Evolutionary conservation across 768 basidiomycete species (phyloP), one percentile per base, ranked within the genome.

Genomic region (Strobilomyces echinocephalus): DNA sequence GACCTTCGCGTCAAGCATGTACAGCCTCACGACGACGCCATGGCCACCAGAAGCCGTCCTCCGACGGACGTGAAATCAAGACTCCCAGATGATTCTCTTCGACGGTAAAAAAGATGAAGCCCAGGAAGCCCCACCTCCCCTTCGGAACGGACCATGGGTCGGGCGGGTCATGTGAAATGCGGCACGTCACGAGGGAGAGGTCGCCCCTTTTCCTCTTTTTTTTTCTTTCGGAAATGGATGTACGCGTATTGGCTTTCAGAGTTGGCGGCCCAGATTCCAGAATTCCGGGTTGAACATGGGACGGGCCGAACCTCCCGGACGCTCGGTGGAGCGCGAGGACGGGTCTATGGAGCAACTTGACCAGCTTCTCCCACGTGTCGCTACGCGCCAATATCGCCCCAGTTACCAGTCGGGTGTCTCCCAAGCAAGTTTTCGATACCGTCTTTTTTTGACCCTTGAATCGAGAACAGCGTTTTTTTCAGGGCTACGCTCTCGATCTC

Each of bases 101-200:
- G 33, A 30, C 34, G 12, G 28, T 18, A 14, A 9, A 7, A 9
- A 7, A 12, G 10, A 24, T 10, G 16, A 28, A 16, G 33, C 20
- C 39, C 39, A 35, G 40, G 55, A 55, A 34, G 31, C 16, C 26
- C 36, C 16, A 24, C 24, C 24, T 24, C 4, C 40, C 30, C 30
- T 30, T 33, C 41, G 44, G 60, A 52, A 58, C 35, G 47, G 47
- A 39, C 44, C 31, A 35, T 44, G 9, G 4, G 16, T 42, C 16
- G 26, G 21, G 40, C 10, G 30, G 31, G 47, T 49, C 58, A 36
- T 45, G 15, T 15, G n/a, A 39, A 30, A 30, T 9, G 30, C 6
- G 30, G 30, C 30, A 4, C 24, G 24, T 24, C 24, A 24, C 24
- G 4, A 4, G 24, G 24, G 24, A 24, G 24, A 24, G 24, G 24